phyloP scores from a whole-genome alignment of 805 yeast genomes.

The Candida sakaeoensis region DNA sequence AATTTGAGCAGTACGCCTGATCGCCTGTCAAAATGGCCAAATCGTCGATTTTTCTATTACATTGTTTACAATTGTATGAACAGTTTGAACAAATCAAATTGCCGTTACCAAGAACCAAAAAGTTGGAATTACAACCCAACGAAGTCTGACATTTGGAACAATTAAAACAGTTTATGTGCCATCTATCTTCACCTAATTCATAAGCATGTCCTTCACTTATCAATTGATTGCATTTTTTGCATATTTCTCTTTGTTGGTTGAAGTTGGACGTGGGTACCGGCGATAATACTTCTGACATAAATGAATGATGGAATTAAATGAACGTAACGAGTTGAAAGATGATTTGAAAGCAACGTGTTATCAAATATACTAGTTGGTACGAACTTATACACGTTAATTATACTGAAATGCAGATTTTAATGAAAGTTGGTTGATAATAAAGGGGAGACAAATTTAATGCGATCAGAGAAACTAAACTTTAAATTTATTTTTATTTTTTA shows the following conservation, averaged over 20 bases:
- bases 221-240: slow-evolving; percentile 40
- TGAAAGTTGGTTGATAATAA: neutral
- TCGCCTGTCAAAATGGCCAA: slow-evolving; percentile 93
- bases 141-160: slow-evolving; percentile 81
- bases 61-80: slow-evolving; percentile 83
- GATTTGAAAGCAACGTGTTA: no score
- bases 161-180: slow-evolving; percentile 92
- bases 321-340: no score
- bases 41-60: slow-evolving; percentile 85
- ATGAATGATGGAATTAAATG: neutral
- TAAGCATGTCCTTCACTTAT: slow-evolving; percentile 92
- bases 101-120: slow-evolving; percentile 90
- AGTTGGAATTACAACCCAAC: slow-evolving; percentile 83
- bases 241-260: slow-evolving; percentile 17
- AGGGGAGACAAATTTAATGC: slow-evolving; percentile 1
- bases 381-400: neutral
- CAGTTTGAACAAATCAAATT: slow-evolving; percentile 86
- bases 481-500: neutral
- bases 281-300: slow-evolving; percentile 1
- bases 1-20: slow-evolving; percentile 86
- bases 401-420: neutral
- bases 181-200: slow-evolving; percentile 88
- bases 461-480: neutral
- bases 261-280: neutral
- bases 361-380: neutral